Evolutionary conservation across 2,329 filamentous ascomycete species (phyloP).

Genomic region (Colletotrichum sp.): DNA sequence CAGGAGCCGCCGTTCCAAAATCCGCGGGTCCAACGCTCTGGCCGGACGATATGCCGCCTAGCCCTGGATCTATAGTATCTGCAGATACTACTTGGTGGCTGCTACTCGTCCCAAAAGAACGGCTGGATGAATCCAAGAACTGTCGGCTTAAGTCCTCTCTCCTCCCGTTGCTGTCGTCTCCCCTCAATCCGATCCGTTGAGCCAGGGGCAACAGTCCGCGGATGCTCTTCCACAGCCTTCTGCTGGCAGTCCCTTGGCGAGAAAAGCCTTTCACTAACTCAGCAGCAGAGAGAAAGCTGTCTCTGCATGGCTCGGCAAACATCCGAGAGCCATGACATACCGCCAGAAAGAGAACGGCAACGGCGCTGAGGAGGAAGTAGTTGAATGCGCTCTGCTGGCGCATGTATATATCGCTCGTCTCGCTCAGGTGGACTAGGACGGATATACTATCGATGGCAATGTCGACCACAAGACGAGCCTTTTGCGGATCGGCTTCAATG

Average conservation of each 20-base stretch:
- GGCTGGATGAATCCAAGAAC: background rate
- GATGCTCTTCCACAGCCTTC: conserved; percentile 40
- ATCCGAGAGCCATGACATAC: conserved; percentile 47
- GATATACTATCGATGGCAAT: conserved; percentile 36
- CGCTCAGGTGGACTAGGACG: conserved; percentile 39
- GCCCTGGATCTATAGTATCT: background rate
- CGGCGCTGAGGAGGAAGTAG: conserved; percentile 43
- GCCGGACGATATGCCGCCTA: background rate
- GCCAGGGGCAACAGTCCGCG: conserved; percentile 35
- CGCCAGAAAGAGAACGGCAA: conserved; percentile 45
- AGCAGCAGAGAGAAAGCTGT: conserved; percentile 35
- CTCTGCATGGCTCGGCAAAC: conserved; percentile 41
- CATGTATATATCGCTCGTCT: conserved; percentile 39
- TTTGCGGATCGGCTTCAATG: conserved; percentile 37
- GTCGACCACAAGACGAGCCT: conserved; percentile 43
- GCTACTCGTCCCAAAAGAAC: background rate
- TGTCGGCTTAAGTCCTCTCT: background rate
- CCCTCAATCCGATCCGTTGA: conserved; percentile 27
- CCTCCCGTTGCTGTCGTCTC: background rate
- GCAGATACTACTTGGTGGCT: background rate
- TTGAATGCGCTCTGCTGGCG: conserved; percentile 44
- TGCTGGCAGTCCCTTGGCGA: conserved; percentile 32
- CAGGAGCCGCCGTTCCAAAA: conserved; percentile 26
- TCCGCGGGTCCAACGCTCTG: background rate
- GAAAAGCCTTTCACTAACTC: conserved; percentile 37